Base-by-base conservation (phyloP, 352 stramenopile species). In the Salisapilia sapeloensis region DNA sequence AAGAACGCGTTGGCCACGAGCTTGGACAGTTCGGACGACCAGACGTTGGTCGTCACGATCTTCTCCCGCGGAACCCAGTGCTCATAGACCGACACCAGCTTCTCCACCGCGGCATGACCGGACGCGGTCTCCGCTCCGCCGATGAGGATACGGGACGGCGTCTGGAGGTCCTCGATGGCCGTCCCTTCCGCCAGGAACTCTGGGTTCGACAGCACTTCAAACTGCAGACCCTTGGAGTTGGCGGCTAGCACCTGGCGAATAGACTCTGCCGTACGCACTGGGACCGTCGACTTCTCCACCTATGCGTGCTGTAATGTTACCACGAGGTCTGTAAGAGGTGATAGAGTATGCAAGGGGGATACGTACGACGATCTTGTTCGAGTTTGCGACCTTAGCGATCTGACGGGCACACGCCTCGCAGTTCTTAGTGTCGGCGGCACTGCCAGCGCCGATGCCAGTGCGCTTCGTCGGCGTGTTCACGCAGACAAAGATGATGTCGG, bases 1-100 rank as follows among this genome's bases (percentile, higher is more conserved):
- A 99, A 58, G 60, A 99, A 99, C 17, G 96, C 95, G 62, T 99
- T 99, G 21, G 94, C 94, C 15, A 99, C 95, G 32, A 99, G 89
- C 67, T 99, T 99, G 26, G 92, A 97, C 22, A 99, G 79, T 64
- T 99, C 96, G n/a, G 94, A 98, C 1, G 94, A 99, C 95, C 96
- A 99, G 22, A 99, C 77, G 55, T 98, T 99, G 11, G 94, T 98
- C 11, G 93, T 99, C 30, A 99, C 72, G 48, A 99, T 98, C 18
- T 49, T 52, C 20, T 89, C 71, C 28, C 76, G 69, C 4, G 92
- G 86, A 13, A 99, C 86, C 94, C 95, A 99, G 62, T 98, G 87
- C 18, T 79, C 81, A 57, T 99, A 99, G 15, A 99, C 78, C 35
- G 72, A 80, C 22, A 94, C 91, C 31, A 99, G 64, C 25, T 60